Evolutionary conservation across 1,284 basidiomycete genomes (phyloP).

Genomic region (Ustilago shanxiensis): DNA sequence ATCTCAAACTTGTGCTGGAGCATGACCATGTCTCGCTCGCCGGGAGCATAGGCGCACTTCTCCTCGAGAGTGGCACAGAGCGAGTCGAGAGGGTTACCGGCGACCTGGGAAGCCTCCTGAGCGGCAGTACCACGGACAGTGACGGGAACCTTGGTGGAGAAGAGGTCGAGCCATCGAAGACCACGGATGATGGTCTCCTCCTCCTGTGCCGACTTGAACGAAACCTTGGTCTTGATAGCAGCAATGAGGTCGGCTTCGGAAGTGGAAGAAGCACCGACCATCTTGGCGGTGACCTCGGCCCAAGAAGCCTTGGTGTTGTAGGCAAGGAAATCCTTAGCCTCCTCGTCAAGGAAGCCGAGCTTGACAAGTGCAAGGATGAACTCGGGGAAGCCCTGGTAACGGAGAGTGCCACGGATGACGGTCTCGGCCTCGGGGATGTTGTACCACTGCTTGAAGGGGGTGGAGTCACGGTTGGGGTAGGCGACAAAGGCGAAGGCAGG

Average conservation of each 20-base stretch:
- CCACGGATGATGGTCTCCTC: constrained; percentile 58
- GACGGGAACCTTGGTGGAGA: constrained; percentile 76
- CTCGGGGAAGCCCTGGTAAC: constrained; percentile 98
- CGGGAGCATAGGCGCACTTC: constrained; percentile 89
- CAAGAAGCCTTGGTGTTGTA: constrained; percentile 69
- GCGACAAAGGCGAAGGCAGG: constrained; percentile 96
- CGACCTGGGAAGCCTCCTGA: constrained; percentile 77
- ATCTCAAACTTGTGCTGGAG: constrained; percentile 84
- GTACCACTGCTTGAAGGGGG: constrained; percentile 86
- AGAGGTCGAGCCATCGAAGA: constrained; percentile 91
- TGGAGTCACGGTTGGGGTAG: constrained; percentile 97
- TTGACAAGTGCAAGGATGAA: constrained; percentile 90
- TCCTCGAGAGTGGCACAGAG: constrained; percentile 90
- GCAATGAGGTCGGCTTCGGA: constrained; percentile 72
- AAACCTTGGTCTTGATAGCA: constrained; percentile 55
- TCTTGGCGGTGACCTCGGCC: constrained; percentile 80
- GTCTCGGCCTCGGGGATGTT: constrained; percentile 94
- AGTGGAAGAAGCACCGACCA: constrained; percentile 80
- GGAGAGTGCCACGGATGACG: constrained; percentile 89
- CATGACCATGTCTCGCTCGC: constrained; percentile 96
- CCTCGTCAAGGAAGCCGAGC: constrained; percentile 86
- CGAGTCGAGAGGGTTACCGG: constrained; percentile 89
- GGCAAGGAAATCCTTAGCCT: constrained; percentile 79
- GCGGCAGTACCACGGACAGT: constrained; percentile 63
- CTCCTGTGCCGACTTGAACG: constrained; percentile 60